A percentile compares a stretch with the other conserved stretches of the same genome.
Conservation (phyloP, 208 protist genomes). For the Trypanosoma rangeli region DNA sequence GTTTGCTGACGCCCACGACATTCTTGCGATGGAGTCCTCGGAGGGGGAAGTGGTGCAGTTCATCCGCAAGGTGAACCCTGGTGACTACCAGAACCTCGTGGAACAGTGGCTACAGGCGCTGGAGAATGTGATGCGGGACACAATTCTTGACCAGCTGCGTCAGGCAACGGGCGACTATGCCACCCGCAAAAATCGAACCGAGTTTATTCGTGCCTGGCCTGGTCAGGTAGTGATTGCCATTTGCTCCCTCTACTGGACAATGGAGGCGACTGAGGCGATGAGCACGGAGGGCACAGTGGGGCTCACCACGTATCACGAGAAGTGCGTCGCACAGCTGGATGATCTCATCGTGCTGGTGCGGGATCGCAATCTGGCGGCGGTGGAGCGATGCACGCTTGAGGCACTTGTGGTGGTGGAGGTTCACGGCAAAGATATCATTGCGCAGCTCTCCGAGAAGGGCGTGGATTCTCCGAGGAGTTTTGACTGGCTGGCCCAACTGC, state of each 20-base stretch:
- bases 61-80: conserved; percentile 79
- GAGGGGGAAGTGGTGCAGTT: conserved; percentile 91
- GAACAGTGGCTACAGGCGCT: conserved; percentile 95
- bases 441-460: conserved; percentile 88
- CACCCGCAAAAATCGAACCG: conserved; percentile 47
- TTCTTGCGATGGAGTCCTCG: conserved; percentile 90
- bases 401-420: conserved; percentile 95
- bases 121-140: conserved; percentile 92
- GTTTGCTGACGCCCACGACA: conserved; percentile 92
- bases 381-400: conserved; percentile 92
- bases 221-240: conserved; percentile 93
- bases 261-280: conserved; percentile 92
- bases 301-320: conserved; percentile 86
- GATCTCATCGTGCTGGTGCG: conserved; percentile 93
- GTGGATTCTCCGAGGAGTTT: conserved; percentile 92
- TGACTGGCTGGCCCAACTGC: conserved; percentile 96
- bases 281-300: conserved; percentile 77
- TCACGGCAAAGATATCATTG: conserved; percentile 94
- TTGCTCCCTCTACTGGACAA: conserved; percentile 93
- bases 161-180: conserved; percentile 88
- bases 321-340: conserved; percentile 87
- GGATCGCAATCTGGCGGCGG: conserved; percentile 74
- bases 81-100: conserved; percentile 89
- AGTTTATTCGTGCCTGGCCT: conserved; percentile 94
- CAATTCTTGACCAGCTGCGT: conserved; percentile 82